Conservation (phyloP, 441 rosid species). For the Populus hybrid region DNA sequence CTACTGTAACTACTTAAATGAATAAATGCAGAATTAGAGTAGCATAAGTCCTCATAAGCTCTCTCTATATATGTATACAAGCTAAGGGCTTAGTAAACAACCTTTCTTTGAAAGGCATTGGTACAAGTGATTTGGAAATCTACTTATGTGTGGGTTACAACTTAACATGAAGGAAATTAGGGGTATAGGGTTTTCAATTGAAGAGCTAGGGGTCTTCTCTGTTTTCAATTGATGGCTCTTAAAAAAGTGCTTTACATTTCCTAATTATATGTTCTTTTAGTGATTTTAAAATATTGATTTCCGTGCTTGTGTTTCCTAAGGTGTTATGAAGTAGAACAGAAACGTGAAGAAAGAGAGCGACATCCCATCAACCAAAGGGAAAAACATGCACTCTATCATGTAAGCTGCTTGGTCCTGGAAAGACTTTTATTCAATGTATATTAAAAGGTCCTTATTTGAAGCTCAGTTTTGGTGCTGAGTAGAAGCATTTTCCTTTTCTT, state of each 20-base stretch:
- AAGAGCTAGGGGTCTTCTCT: background rate
- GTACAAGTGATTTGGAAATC: background rate
- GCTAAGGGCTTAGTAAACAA: background rate
- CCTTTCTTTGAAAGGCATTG: background rate
- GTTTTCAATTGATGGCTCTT: background rate
- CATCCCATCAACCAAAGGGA: conserved; percentile 89
- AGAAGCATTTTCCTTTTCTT: background rate
- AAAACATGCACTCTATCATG: conserved; percentile 68
- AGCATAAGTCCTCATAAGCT: background rate
- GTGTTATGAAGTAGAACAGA: conserved; percentile 87
- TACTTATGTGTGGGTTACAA: background rate
- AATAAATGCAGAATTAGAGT: background rate
- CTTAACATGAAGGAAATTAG: background rate
- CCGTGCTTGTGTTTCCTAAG: conserved; percentile 34
- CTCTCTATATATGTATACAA: background rate
- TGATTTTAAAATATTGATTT: conserved; percentile 19
- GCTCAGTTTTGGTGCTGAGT: background rate
- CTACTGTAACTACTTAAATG: background rate
- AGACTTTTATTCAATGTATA: background rate
- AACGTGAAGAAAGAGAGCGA: conserved; percentile 88
- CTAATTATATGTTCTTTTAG: conserved; percentile 7
- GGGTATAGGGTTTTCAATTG: background rate
- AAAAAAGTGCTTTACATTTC: background rate
- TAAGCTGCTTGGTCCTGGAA: conserved; percentile 38
- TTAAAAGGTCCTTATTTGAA: background rate